Evolutionary conservation across 1,139 yeast species (phyloP), one percentile per base, ranked within the genome.

Genomic region (Hanseniaspora sp.): DNA sequence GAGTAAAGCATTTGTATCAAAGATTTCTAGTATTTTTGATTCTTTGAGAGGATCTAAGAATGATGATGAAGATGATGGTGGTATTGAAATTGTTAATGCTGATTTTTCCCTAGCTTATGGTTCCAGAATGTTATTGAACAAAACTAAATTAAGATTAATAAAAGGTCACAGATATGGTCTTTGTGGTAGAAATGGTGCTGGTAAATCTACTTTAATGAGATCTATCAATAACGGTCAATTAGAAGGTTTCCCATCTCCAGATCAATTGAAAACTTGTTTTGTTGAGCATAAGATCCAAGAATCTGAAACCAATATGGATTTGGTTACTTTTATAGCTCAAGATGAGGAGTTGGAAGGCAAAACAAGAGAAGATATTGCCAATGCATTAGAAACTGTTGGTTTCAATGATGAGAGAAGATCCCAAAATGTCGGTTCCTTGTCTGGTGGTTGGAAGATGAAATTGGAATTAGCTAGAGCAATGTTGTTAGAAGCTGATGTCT

Each of bases 371-470:
- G 95, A 84, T 54, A 87, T 92, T 65, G 71, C 92, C 30, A 68
- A 67, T 1, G 96, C 96, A 33, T 76, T 92, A 59, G 79, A 72
- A 52, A 80, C 79, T 55, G 97, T 92, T 67, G 98, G 97, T 3
- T 92, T 92, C 70, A 83, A 94, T 59, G 92, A 84, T 53, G 94
- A 84, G 66, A 80, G 96, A 74, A 78, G 95, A 64, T 75, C 77
- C 37, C 96, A 90, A 71, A 78, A 86, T 54, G 96, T 92, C 58
- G 96, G 96, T 46, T 86, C 97, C 1, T 75, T 92, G 59, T 87
- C 96, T 56, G 98, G 98, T 71, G 98, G 98, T 68, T 88, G 96
- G 96, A 92, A 92, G 73, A 92, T 92, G 98, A 92, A 92, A 74
- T 78, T 92, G 61, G 98, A 90, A 71, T 77, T 92, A 66, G 98